Conservation (phyloP, 805 yeast genomes). For the Ogataea kodamae region DNA sequence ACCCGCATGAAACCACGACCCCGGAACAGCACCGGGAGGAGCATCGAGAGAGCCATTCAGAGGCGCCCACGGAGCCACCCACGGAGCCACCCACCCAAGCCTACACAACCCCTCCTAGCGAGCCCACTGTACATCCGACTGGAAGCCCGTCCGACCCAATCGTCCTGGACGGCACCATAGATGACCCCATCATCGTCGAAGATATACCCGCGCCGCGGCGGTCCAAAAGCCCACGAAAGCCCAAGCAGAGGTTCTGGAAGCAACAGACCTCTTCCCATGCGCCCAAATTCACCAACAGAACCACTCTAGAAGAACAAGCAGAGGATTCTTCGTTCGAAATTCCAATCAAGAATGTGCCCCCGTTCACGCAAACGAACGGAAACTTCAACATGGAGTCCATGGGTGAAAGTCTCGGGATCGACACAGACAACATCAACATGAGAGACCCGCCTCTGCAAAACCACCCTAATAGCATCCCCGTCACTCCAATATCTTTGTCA, state of each 20-base stretch:
- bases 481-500: slow-evolving; percentile 11
- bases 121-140: too few species aligned
- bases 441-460: slow-evolving; percentile 1
- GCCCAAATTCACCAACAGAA: slow-evolving; percentile 5
- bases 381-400: slow-evolving; percentile 29
- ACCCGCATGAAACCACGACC: too few species aligned
- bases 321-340: slow-evolving; percentile 7
- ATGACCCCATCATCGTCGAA: slow-evolving; percentile 30
- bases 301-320: slow-evolving; percentile 8
- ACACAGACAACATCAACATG: slow-evolving; percentile 8
- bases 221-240: slow-evolving; percentile 6
- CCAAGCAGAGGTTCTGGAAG: slow-evolving; percentile 10
- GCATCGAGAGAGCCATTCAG: too few species aligned
- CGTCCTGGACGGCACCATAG: slow-evolving; percentile 29
- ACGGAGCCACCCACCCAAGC: too few species aligned
- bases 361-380: slow-evolving; percentile 31
- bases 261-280: not conserved
- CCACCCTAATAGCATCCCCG: not conserved
- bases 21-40: too few species aligned
- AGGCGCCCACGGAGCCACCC: too few species aligned
- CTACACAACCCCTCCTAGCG: too few species aligned
- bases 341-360: slow-evolving; percentile 24
- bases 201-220: too few species aligned
- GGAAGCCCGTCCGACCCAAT: slow-evolving; percentile 27
- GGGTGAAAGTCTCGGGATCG: slow-evolving; percentile 16